Evolutionary conservation across 306 rosid species (phyloP), one percentile per base, ranked within the genome.

Genomic region (Cicer arietinum): DNA sequence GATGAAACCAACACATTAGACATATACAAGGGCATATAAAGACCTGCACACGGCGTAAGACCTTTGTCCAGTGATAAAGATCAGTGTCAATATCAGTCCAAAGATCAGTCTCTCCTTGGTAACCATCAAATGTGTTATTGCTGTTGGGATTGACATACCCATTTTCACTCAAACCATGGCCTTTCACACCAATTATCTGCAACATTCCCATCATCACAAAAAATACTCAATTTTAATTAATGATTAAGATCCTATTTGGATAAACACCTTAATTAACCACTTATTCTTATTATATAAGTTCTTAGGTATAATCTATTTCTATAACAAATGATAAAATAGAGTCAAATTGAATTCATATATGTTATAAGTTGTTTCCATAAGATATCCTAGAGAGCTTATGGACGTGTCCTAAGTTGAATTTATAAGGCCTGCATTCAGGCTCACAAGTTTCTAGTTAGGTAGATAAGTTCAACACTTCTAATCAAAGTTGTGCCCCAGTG

Each of bases 21-120:
- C 30, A 67, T 3, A 44, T 11, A n/a, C 9, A 62, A 14, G 6
- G 4, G 30, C 41, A 64, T 64, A 81, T 17, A 67, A 3, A 37
- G 50, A 94, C 98, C 94, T 94, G 98, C 77, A 91, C 97, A 8
- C 96, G 98, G 59, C 93, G 94, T 48, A 91, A 82, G 18, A 82
- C 69, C 87, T 90, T 90, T 40, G 95, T 88, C 98, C 98, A 94
- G 86, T 89, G 81, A 75, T 87, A 84, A 87, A 94, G 91, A 86
- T 91, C 96, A 71, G 87, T 43, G 37, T 94, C 92, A 78, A 94
- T 61, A 58, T 84, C 90, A 77, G 76, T 80, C 97, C 97, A 90
- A 77, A 45, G 18, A 77, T 84, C 86, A 68, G 50, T 71, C 79
- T 84, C 89, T 17, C 56, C 82, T 63, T 62, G 76, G 68, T 37